Evolutionary conservation across 2,329 filamentous ascomycete species (phyloP).

Genomic region (Lecanicillium sp.): DNA sequence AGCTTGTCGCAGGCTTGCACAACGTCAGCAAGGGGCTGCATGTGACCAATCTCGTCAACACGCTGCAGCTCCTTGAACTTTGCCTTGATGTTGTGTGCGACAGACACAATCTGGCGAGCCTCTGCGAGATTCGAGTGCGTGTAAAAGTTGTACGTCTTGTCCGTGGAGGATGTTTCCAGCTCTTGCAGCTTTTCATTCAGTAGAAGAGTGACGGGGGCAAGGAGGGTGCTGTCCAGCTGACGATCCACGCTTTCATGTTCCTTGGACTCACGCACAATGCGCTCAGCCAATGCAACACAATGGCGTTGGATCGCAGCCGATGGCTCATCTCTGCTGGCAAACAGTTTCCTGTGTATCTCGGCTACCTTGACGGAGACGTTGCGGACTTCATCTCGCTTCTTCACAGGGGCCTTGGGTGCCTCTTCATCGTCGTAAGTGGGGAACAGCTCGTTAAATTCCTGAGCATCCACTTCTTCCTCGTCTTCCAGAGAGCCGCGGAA

Average conservation of each 20-base stretch:
- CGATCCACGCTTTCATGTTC: constrained; percentile 22
- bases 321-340: constrained; percentile 34
- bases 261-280: constrained; percentile 21
- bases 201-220: constrained; percentile 59
- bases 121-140: constrained; percentile 70
- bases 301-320: constrained; percentile 34
- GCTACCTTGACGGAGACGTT: constrained; percentile 55
- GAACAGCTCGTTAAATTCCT: constrained; percentile 75
- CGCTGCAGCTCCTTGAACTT: constrained; percentile 66
- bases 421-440: constrained; percentile 61
- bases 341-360: constrained; percentile 48
- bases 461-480: constrained; percentile 64
- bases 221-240: constrained; percentile 42
- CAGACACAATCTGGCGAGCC: constrained; percentile 61
- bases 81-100: constrained; percentile 61
- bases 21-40: constrained; percentile 73
- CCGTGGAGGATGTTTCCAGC: constrained; percentile 26
- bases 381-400: constrained; percentile 35
- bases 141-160: constrained; percentile 76
- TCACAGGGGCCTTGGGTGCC: constrained; percentile 16
- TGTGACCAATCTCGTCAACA: constrained; percentile 60
- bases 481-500: constrained; percentile 74
- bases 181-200: constrained; percentile 52
- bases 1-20: constrained; percentile 66
- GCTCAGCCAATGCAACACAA: constrained; percentile 34